Conservation (phyloP, 1,284 basidiomycete genomes). For the Ustilago loliicola region DNA sequence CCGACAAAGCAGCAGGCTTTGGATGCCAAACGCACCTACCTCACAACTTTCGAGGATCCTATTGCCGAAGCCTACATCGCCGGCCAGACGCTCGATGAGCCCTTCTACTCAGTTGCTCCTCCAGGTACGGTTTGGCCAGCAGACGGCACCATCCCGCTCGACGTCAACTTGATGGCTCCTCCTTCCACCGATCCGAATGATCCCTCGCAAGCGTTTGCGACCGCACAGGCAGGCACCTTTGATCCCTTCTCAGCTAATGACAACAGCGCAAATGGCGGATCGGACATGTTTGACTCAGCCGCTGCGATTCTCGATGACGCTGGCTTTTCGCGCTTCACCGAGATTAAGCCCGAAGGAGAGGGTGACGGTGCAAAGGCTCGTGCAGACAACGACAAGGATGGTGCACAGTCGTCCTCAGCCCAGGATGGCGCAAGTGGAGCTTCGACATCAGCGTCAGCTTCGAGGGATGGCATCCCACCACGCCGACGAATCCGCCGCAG, state of each 20-base stretch:
- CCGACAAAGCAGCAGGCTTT: conserved; percentile 5
- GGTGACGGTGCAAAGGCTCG: not conserved
- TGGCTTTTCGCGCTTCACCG: conserved; percentile 33
- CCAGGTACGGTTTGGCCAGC: conserved; percentile 20
- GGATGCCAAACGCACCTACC: conserved; percentile 25
- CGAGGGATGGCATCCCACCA: conserved; percentile 40
- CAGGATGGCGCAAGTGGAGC: not conserved
- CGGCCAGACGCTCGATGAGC: conserved; percentile 38
- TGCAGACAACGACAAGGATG: conserved; percentile 1
- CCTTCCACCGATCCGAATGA: conserved; percentile 17
- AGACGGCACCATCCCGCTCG: conserved; percentile 32
- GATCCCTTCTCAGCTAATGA: conserved; percentile 18
- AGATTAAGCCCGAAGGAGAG: conserved; percentile 31
- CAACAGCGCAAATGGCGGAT: conserved; percentile 3
- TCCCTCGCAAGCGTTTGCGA: conserved; percentile 16
- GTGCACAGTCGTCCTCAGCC: not conserved
- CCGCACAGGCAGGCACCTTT: conserved; percentile 20
- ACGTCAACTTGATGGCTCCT: conserved; percentile 15
- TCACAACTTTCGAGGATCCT: conserved; percentile 45
- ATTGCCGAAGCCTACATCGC: conserved; percentile 52
- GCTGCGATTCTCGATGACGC: conserved; percentile 42
- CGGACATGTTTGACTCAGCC: conserved; percentile 31
- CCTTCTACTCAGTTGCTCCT: conserved; percentile 48
- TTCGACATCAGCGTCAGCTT: conserved; percentile 18
- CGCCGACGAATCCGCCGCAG: conserved; percentile 45